Evolutionary conservation across 2,329 filamentous ascomycete species (phyloP), one percentile per base, ranked within the genome.

Genomic region (Cladophialophora bantiana): DNA sequence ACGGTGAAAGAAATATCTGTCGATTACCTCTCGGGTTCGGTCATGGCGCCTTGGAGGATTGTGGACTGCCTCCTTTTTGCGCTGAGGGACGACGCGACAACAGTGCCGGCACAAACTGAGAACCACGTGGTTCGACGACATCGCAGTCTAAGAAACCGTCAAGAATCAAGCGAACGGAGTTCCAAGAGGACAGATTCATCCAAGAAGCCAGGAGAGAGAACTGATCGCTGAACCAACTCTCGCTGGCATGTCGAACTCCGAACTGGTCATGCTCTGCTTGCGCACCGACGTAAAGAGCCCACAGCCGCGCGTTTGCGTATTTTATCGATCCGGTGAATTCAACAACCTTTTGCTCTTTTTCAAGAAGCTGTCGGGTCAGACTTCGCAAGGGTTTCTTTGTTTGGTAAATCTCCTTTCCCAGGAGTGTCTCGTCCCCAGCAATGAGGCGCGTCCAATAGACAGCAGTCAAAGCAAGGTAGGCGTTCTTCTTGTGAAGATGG

Each of bases 261-360:
- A 32, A 10, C 18, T 52, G 42, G 35, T 60, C 58, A 31, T 60
- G 58, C 15, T 60, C 58, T 15, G 58, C 58, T 34, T 60, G 58
- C 42, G 58, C 58, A 18, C 58, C 58, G 31, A 60, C 58, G 34
- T 60, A 60, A 36, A 60, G 58, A n/a, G 58, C 58, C 58, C 58
- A 60, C 34, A 60, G 20, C 3, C 58, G 40, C 3, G 58, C 58
- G n/a, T 60, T 52, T 12, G 58, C 58, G 26, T 50, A 60, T 52
- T 60, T 42, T 42, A 60, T 60, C 42, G 58, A 60, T 13, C 58
- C 40, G 1, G 58, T 60, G 18, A 60, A 60, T 15, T 60, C 58
- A 12, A 52, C 20, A 2, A 42, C 18, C 20, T n/a, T 12, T 9
- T 48, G 58, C n/a, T 60, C 58, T 52, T 60, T 60, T 34, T 60